These are phyloP conservation scores for Aegilops bicornis DNA, from an alignment of 176 grass and related monocot genomes.

Conservation along the genomic window DNA sequence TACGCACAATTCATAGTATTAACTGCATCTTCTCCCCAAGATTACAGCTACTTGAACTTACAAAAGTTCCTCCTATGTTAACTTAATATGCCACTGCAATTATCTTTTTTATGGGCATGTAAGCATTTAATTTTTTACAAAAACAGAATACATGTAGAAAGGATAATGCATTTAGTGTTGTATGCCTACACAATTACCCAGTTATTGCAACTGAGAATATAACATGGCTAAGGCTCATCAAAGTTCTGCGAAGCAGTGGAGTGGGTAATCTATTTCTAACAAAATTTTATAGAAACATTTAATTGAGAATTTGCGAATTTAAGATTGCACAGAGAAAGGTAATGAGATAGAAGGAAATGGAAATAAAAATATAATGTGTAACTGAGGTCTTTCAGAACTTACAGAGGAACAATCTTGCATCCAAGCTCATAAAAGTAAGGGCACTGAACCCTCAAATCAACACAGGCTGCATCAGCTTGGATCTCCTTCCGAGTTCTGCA, in stretches of 20 bases:
- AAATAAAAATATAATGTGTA: neutral
- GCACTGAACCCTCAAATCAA: constrained; percentile 74
- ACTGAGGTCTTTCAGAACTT: constrained; percentile 30
- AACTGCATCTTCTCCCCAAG: neutral
- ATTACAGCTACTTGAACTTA: neutral
- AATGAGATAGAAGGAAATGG: neutral
- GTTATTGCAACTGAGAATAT: neutral
- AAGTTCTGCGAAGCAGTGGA: neutral
- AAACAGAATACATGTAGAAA: neutral
- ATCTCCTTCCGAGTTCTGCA: constrained; percentile 83
- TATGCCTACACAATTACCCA: neutral
- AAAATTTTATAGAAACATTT: neutral
- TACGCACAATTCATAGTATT: neutral
- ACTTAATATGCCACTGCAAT: neutral
- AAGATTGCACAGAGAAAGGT: neutral
- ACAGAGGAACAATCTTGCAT: constrained; percentile 88
- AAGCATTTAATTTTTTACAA: neutral
- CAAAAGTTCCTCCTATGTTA: neutral
- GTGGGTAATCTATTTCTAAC: neutral
- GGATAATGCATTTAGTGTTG: neutral
- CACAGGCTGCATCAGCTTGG: constrained; percentile 95
- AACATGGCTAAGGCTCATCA: neutral
- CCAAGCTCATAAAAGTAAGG: constrained; percentile 91
- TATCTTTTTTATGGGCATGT: neutral
- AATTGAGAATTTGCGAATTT: neutral